Evolutionary conservation across 345 rosid genomes (phyloP).

Genomic region (Excoecaria agallocha): DNA sequence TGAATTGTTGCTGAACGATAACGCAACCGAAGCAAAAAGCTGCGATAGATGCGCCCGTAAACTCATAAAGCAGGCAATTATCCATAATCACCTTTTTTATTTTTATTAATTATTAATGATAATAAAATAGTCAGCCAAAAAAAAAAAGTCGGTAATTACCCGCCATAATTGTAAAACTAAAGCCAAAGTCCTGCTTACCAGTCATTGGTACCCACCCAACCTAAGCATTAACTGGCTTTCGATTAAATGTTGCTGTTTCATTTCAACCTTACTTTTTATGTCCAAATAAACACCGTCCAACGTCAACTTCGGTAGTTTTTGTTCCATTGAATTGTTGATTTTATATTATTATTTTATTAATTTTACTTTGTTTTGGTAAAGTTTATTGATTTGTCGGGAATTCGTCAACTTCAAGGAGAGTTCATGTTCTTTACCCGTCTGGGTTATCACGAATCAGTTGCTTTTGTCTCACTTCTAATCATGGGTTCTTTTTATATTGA

Average conservation of each 20-base stretch:
- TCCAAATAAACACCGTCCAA: neutral
- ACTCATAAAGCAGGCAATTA: no score
- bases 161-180: no score
- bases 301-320: neutral
- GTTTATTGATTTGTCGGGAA: neutral
- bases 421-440: constrained; percentile 21
- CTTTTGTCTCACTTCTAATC: constrained; percentile 5
- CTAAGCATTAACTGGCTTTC: neutral
- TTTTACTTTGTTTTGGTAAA: neutral
- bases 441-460: constrained; percentile 16
- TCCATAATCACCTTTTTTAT: no score
- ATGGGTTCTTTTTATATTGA: neutral
- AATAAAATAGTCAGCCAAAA: no score
- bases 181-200: neutral
- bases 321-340: neutral
- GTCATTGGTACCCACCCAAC: neutral
- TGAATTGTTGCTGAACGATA: no score
- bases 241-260: neutral
- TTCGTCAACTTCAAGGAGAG: constrained; percentile 12
- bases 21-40: no score
- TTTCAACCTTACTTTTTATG: neutral
- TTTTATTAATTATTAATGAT: no score
- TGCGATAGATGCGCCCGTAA: no score
- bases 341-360: neutral
- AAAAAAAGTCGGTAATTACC: no score